These are phyloP conservation scores for Leishmania turanica DNA, from an alignment of 208 protist species.

Conservation along the genomic window DNA sequence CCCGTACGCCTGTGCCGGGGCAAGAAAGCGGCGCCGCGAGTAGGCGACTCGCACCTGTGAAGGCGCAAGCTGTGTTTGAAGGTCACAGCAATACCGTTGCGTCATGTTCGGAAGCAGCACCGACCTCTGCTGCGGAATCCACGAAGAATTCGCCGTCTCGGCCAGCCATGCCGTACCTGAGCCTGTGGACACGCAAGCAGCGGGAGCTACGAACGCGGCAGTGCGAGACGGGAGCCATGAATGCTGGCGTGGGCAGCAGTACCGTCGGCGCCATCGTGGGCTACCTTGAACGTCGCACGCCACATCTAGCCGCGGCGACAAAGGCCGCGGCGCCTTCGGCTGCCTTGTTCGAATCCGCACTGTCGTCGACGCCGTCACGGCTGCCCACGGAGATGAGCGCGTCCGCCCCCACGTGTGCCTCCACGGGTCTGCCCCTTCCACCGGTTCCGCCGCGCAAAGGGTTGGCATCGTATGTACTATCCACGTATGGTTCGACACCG, in stretches of 20 bases:
- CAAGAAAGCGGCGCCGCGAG: not conserved
- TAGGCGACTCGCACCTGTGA: not conserved
- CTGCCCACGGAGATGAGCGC: conserved; percentile 19
- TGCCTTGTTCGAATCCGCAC: not conserved
- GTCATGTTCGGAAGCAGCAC: not conserved
- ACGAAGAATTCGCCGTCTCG: not conserved
- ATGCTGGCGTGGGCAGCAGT: not conserved
- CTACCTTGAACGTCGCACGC: conserved; percentile 14
- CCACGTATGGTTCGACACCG: conserved; percentile 9
- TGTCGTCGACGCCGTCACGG: not conserved
- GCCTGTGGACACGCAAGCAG: conserved; percentile 23
- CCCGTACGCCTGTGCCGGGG: conserved; percentile 15
- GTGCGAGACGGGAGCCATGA: not conserved
- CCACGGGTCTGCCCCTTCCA: conserved; percentile 9
- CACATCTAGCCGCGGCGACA: not conserved
- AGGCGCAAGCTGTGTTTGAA: not conserved
- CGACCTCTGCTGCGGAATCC: not conserved
- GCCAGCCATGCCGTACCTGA: conserved; percentile 17
- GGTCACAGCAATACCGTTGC: not conserved
- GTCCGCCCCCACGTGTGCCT: conserved; percentile 4
- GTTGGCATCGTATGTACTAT: conserved; percentile 25
- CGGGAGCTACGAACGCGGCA: conserved; percentile 1
- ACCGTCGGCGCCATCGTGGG: conserved; percentile 7
- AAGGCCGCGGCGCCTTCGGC: not conserved
- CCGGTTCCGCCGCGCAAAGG: conserved; percentile 31